Percentiles rank a stretch among this genome's conserved stretches.
Conservation (phyloP, 1,284 basidiomycete genomes). For the Naganishia sp. region DNA sequence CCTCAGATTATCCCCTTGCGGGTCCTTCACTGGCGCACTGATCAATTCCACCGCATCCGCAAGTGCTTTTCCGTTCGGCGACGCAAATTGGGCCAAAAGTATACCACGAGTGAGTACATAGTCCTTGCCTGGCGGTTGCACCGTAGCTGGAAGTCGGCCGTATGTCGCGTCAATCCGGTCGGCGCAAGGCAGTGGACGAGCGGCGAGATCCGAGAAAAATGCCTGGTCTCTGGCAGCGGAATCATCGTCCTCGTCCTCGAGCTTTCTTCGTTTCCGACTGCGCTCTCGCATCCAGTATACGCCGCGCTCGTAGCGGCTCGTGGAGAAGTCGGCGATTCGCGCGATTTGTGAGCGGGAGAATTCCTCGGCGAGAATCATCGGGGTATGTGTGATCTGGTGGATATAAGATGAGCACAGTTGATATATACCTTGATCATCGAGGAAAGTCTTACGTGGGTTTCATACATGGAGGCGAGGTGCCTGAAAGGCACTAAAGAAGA, state of each 20-base stretch:
- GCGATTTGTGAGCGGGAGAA: constrained; percentile 61
- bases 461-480: constrained; percentile 60
- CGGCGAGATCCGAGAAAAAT: constrained; percentile 1
- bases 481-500: constrained; percentile 58
- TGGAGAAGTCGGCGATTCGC: constrained; percentile 60
- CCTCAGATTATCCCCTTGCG: constrained; percentile 9
- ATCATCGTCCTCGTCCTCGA: constrained; percentile 27
- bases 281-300: constrained; percentile 55
- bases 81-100: constrained; percentile 62
- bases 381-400: constrained; percentile 59
- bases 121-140: constrained; percentile 38
- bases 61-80: constrained; percentile 57
- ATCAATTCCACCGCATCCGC: constrained; percentile 63
- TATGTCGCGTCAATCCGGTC: constrained; percentile 33
- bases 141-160: constrained; percentile 41
- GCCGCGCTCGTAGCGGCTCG: constrained; percentile 58
- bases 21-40: constrained; percentile 43
- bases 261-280: constrained; percentile 35
- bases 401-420: not conserved
- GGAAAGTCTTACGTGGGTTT: constrained; percentile 53
- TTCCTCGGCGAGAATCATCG: constrained; percentile 63
- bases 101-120: constrained; percentile 55
- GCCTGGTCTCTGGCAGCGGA: constrained; percentile 31
- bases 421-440: too few species aligned
- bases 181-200: constrained; percentile 9